Evolutionary conservation across 768 basidiomycete species (phyloP).

Genomic region (Gautieria morchelliformis): DNA sequence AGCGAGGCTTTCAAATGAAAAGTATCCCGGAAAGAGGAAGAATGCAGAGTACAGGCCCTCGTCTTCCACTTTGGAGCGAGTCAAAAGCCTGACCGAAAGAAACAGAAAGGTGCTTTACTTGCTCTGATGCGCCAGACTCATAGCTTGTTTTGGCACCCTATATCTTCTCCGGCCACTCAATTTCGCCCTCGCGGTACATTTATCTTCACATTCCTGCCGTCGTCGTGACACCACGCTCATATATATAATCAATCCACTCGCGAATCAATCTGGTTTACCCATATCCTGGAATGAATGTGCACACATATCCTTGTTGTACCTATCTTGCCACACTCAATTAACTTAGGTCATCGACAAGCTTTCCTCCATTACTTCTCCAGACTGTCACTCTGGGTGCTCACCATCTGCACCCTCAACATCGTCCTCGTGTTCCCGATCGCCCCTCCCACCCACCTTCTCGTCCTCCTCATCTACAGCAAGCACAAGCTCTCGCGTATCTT

Average conservation of each 20-base stretch:
- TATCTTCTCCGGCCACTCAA: background rate
- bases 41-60: background rate
- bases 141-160: slow-evolving; percentile 8
- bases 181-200: background rate
- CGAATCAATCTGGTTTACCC: no score
- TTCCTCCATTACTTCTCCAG: slow-evolving; percentile 39
- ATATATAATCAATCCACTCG: no score
- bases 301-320: background rate
- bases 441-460: slow-evolving; percentile 20
- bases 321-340: slow-evolving; percentile 2
- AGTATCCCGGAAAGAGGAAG: slow-evolving; percentile 16
- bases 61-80: slow-evolving; percentile 48
- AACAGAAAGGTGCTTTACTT: slow-evolving; percentile 56
- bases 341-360: slow-evolving; percentile 65
- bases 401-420: slow-evolving; percentile 27
- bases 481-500: background rate
- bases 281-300: background rate
- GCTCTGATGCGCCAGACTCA: slow-evolving; percentile 12
- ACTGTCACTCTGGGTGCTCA: slow-evolving; percentile 27
- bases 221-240: background rate
- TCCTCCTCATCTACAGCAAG: slow-evolving; percentile 21
- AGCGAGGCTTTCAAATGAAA: slow-evolving; percentile 31
- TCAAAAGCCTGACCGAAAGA: slow-evolving; percentile 58
- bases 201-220: background rate
- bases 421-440: slow-evolving; percentile 17